Evolutionary conservation across 108 stramenopile species (phyloP).

Genomic region (Chaetoceros muelleri): DNA sequence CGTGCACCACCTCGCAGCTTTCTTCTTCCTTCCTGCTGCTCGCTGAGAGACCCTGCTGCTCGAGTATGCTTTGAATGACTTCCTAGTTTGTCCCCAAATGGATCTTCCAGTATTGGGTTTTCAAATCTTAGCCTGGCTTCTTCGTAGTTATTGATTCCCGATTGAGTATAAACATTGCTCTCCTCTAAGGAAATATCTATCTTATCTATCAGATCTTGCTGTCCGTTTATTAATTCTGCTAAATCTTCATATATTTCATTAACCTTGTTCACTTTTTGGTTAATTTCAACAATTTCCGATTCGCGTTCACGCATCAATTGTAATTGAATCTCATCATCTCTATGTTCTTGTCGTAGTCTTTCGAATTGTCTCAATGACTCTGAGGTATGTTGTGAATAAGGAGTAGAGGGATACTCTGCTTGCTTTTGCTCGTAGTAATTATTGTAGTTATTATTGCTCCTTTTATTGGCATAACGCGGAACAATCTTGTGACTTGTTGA

Average conservation of each 20-base stretch:
- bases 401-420: background rate
- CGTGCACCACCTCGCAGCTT: background rate
- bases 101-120: background rate
- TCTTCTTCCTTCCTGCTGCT: background rate
- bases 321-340: background rate
- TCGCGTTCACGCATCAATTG: background rate
- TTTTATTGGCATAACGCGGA: background rate
- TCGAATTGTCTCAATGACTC: background rate
- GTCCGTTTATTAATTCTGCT: background rate
- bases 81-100: background rate
- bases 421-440: background rate
- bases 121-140: background rate
- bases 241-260: constrained; percentile 4
- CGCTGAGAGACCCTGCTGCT: no score
- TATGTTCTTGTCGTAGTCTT: background rate
- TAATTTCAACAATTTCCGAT: background rate
- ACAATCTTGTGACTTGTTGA: no score
- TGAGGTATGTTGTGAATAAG: background rate
- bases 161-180: background rate
- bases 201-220: constrained; percentile 3
- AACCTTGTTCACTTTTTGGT: constrained; percentile 1
- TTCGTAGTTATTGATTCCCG: background rate
- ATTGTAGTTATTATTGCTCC: background rate
- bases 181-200: background rate
- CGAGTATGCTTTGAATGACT: background rate